These are phyloP conservation scores for Daphne laureola DNA, from an alignment of 441 rosid species.

Conservation along the genomic window DNA sequence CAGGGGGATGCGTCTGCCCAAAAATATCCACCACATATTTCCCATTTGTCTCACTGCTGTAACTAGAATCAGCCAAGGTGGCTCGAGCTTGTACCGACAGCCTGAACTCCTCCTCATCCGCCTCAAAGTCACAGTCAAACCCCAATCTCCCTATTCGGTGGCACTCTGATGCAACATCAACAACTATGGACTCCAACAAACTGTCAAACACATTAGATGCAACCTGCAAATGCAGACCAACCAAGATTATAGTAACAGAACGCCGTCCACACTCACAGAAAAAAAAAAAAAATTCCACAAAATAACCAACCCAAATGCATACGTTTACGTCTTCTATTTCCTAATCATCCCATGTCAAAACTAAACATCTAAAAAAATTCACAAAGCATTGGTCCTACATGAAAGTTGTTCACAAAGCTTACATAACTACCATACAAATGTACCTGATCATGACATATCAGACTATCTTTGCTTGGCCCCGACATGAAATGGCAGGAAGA, in stretches of 20 bases:
- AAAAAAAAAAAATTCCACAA: neutral
- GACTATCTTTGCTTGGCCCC: constrained; percentile 31
- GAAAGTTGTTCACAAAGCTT: neutral
- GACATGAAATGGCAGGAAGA: constrained; percentile 28
- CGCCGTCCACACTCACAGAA: too few species aligned
- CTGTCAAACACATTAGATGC: constrained; percentile 61
- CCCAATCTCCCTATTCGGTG: constrained; percentile 83
- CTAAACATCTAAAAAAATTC: too few species aligned
- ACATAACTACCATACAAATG: neutral
- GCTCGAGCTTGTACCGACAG: constrained; percentile 75
- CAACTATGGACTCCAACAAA: constrained; percentile 75
- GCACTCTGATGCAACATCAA: constrained; percentile 95
- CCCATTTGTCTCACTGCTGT: constrained; percentile 56
- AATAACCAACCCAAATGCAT: neutral
- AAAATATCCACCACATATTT: constrained; percentile 84
- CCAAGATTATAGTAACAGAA: neutral
- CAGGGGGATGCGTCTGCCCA: constrained; percentile 79
- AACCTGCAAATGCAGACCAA: constrained; percentile 34
- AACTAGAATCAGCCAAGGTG: constrained; percentile 62
- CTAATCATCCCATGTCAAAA: too few species aligned
- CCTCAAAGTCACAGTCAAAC: constrained; percentile 76
- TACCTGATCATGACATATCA: constrained; percentile 35
- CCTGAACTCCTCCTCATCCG: constrained; percentile 83
- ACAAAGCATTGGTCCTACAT: neutral
- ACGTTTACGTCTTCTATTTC: neutral